Evolutionary conservation across 139 green algal genomes (phyloP), one percentile per base, ranked within the genome.

Genomic region (Chlorella sorokiniana): DNA sequence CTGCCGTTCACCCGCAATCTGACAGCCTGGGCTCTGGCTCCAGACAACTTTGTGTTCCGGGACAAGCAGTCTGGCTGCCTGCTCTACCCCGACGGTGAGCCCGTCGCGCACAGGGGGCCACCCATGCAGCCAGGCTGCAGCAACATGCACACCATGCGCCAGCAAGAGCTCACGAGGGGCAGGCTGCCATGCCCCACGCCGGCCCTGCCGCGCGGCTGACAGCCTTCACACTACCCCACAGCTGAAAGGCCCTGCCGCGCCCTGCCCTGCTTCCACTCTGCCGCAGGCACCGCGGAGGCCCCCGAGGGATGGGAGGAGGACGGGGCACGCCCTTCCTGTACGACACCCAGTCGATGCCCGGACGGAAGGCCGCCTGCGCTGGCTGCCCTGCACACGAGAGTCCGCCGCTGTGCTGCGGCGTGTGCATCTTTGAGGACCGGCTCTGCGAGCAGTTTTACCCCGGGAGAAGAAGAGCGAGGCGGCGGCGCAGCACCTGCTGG

Each of bases 371-470:
- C 9, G 38, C 73, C 52, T 79, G 73, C 73, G 4, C 51, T 5
- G 37, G 54, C 73, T 79, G 73, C 73, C 54, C 59, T 16, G n/a
- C 62, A 18, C 25, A 69, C 22, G 54, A 79, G 6, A 69, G 31
- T 22, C 73, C 73, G 38, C 54, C n/a, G 73, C 73, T 79, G 52
- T 79, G 73, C 73, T 79, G 73, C 73, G 73, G 70, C 63, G 72
- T 85, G 44, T 85, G 81, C 72, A 59, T 59, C 6, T 85, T 81
- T 44, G 81, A 85, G 71, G 37, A 35, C 14, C 72, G 81, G 35
- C 70, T 40, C 3, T 85, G 81, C 71, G 35, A 31, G 6, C 6
- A 38, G 0, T 42, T 76, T 9, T 75, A 83, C 38, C 65, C 78
- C 0, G 67, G 67, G 10, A 83, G n/a, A 40, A 51, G 7, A 65